Evolutionary conservation across 208 protist species (phyloP).

Genomic region (Trypanosoma vivax): DNA sequence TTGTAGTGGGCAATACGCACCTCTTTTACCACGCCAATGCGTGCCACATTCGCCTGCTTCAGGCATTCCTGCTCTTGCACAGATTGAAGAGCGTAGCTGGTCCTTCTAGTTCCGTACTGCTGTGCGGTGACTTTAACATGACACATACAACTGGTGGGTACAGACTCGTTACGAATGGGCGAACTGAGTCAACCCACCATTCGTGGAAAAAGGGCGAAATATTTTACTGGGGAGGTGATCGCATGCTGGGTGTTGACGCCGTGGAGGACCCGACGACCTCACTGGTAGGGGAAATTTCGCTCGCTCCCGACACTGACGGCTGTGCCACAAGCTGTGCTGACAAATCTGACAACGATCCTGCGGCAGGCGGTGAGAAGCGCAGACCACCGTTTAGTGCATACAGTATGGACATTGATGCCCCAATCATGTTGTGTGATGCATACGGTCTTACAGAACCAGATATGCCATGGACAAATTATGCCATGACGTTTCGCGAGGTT

Average conservation of each 20-base stretch:
- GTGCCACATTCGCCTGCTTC: conserved; percentile 88
- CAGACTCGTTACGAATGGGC: conserved; percentile 66
- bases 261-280: conserved; percentile 19
- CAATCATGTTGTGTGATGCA: conserved; percentile 41
- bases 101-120: conserved; percentile 28
- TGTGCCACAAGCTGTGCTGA: background rate
- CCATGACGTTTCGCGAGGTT: conserved; percentile 79
- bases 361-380: background rate
- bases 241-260: conserved; percentile 49
- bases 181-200: conserved; percentile 47
- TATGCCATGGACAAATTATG: conserved; percentile 86
- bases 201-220: conserved; percentile 83
- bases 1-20: conserved; percentile 88
- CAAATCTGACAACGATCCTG: background rate
- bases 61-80: conserved; percentile 62
- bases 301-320: too few relatives aligned
- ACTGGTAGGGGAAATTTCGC: background rate
- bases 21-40: conserved; percentile 89
- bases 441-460: conserved; percentile 52
- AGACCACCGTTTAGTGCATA: conserved; percentile 27
- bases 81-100: conserved; percentile 19
- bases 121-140: conserved; percentile 89
- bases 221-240: conserved; percentile 82
- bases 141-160: conserved; percentile 78
- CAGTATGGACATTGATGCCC: conserved; percentile 26